A percentile compares a stretch with the other conserved stretches of the same genome.
Evolutionary conservation across 805 yeast species (phyloP).

Genomic region (Wickerhamiella lipophila): DNA sequence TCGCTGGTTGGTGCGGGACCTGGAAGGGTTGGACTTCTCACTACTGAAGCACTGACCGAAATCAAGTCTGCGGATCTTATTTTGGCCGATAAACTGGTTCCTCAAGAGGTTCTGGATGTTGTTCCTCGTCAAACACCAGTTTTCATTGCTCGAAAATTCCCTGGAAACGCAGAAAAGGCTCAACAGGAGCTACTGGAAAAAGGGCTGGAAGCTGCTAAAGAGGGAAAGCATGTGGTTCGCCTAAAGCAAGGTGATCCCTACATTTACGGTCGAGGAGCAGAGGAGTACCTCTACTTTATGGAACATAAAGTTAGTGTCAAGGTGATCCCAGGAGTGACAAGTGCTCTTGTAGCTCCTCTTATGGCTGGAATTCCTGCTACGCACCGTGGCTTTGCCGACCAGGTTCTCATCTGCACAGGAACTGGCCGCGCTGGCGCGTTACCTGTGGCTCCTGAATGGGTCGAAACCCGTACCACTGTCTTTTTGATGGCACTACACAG

Average conservation of each 20-base stretch:
- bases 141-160: conserved; percentile 85
- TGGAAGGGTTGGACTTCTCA: conserved; percentile 69
- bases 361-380: conserved; percentile 79
- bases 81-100: conserved; percentile 85
- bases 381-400: conserved; percentile 84
- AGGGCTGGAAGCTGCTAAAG: conserved; percentile 51
- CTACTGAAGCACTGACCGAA: conserved; percentile 72
- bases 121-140: conserved; percentile 66
- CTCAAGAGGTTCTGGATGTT: conserved; percentile 68
- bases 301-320: conserved; percentile 54
- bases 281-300: conserved; percentile 62
- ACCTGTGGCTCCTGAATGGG: conserved; percentile 67
- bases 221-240: conserved; percentile 71
- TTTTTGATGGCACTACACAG: conserved; percentile 87
- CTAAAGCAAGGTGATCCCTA: conserved; percentile 96
- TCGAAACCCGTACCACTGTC: conserved; percentile 61
- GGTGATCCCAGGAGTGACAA: conserved; percentile 79
- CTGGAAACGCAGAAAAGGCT: conserved; percentile 92
- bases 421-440: conserved; percentile 79
- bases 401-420: conserved; percentile 85
- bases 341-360: conserved; percentile 81
- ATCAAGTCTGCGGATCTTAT: conserved; percentile 73
- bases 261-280: conserved; percentile 93
- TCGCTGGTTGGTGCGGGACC: conserved; percentile 93
- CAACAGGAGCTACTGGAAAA: conserved; percentile 68